A percentile compares a stretch with the other conserved stretches of the same genome.
These are phyloP conservation scores for Solanum bukasovii DNA, from an alignment of 257 asterid species.

Conservation along the genomic window DNA sequence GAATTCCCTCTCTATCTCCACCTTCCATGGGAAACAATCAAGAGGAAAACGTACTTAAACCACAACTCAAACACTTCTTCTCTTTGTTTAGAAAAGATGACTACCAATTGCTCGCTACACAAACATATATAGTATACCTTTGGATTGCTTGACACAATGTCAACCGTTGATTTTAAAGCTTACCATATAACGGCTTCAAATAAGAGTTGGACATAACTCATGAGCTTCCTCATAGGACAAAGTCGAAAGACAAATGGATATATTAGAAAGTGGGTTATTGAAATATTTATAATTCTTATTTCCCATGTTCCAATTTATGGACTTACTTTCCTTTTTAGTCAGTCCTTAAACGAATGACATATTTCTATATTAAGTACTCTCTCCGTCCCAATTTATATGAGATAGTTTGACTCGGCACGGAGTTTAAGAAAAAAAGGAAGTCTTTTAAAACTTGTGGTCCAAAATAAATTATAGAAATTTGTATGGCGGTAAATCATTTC, in stretches of 20 bases:
- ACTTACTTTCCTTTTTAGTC: too few species aligned
- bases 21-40: constrained; percentile 28
- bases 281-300: constrained; percentile 7
- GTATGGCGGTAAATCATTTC: too few species aligned
- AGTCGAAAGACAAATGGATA: constrained; percentile 14
- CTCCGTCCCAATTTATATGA: too few species aligned
- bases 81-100: not conserved
- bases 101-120: not conserved
- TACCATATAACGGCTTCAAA: constrained; percentile 32
- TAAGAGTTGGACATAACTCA: constrained; percentile 14
- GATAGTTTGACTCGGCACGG: too few species aligned
- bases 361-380: too few species aligned
- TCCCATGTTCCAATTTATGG: too few species aligned
- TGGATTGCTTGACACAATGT: constrained; percentile 20
- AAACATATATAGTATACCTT: constrained; percentile 7
- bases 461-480: too few species aligned
- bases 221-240: constrained; percentile 20
- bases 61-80: not conserved
- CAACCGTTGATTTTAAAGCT: constrained; percentile 25
- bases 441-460: too few species aligned
- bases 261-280: constrained; percentile 20
- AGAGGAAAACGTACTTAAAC: constrained; percentile 1
- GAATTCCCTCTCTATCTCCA: constrained; percentile 3
- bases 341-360: too few species aligned
- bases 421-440: too few species aligned